These are phyloP conservation scores for Peronospora destructor DNA, from an alignment of 352 stramenopile species.

Conservation along the genomic window DNA sequence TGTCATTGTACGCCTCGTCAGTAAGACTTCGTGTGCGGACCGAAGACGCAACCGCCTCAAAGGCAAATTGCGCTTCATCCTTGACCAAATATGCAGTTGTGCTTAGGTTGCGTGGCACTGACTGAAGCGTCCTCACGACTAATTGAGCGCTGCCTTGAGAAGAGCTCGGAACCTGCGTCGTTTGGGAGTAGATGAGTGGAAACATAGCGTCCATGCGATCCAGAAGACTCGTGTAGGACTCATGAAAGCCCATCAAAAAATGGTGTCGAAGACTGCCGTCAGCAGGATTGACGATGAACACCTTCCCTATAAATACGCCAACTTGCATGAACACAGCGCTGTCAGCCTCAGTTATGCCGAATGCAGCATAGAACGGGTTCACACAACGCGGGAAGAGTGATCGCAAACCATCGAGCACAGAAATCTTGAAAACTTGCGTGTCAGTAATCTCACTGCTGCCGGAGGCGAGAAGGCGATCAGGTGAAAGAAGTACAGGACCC, in stretches of 20 bases:
- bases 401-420: conserved; percentile 52
- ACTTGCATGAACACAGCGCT: conserved; percentile 55
- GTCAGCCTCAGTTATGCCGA: conserved; percentile 56
- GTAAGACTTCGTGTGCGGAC: conserved; percentile 45
- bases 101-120: conserved; percentile 11
- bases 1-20: conserved; percentile 82
- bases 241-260: conserved; percentile 53
- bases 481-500: conserved; percentile 64
- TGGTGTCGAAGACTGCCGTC: conserved; percentile 52
- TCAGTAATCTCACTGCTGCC: conserved; percentile 39
- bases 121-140: conserved; percentile 6
- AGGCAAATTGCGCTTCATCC: conserved; percentile 41
- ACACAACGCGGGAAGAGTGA: conserved; percentile 65
- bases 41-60: conserved; percentile 44
- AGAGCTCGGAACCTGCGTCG: conserved; percentile 6
- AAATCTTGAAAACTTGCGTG: conserved; percentile 58
- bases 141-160: conserved; percentile 3
- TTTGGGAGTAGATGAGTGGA: conserved; percentile 52
- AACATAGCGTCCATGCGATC: conserved; percentile 70
- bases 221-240: conserved; percentile 61
- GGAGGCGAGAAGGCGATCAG: conserved; percentile 46
- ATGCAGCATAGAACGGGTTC: conserved; percentile 81
- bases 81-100: conserved; percentile 8
- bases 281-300: conserved; percentile 57
- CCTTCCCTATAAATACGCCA: conserved; percentile 71